Evolutionary conservation across 2,329 filamentous ascomycete species (phyloP).

Genomic region (Diaporthe aspalathi): DNA sequence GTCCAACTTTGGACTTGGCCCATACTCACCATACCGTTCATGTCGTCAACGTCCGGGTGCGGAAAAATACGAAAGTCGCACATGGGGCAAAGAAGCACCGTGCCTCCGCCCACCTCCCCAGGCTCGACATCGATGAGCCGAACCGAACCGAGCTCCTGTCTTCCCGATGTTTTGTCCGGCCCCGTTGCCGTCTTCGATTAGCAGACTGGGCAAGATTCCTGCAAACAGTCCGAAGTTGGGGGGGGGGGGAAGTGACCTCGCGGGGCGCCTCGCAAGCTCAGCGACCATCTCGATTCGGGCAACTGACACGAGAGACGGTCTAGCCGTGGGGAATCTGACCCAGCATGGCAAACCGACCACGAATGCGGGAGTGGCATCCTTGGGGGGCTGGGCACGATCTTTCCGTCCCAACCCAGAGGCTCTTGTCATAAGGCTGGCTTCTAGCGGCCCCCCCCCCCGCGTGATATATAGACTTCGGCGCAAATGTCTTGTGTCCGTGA

Average conservation of each 20-base stretch:
- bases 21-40: not conserved
- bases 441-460: not conserved
- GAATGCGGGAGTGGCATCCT: not conserved
- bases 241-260: not conserved
- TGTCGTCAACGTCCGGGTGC: not conserved
- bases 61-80: not conserved
- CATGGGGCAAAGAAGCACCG: not conserved
- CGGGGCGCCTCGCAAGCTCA: not conserved
- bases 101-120: not conserved
- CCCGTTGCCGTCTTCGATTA: not conserved
- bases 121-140: not conserved
- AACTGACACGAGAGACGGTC: slow-evolving; percentile 17
- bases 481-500: slow-evolving; percentile 19
- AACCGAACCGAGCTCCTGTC: not conserved
- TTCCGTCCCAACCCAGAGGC: slow-evolving; percentile 1
- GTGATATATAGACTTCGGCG: slow-evolving; percentile 20
- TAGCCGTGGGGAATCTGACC: not conserved
- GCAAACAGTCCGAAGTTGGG: not conserved
- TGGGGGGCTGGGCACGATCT: not conserved
- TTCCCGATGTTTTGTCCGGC: not conserved
- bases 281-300: slow-evolving; percentile 11
- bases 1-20: not conserved
- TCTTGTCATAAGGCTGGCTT: slow-evolving; percentile 6
- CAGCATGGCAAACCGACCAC: not conserved
- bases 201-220: not conserved